Evolutionary conservation across 140 eudicot species (phyloP), one percentile per base, ranked within the genome.

Genomic region (Erigeron philadelphicus): DNA sequence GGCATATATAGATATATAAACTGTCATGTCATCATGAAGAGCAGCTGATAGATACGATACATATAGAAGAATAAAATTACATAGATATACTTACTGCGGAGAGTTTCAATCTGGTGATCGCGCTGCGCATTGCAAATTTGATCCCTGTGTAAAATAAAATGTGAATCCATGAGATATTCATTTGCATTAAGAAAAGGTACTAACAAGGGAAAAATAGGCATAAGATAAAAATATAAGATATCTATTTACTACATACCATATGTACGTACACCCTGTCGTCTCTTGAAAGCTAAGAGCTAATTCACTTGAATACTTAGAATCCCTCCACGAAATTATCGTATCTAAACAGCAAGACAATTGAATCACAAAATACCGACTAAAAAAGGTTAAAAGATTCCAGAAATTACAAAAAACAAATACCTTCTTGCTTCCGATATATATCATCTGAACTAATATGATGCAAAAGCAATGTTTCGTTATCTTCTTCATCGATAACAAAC

Each of bases 201-300:
- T 54, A 17, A 12, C n/a, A 35, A 61, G 12, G n/a, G 38, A 5
- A 4, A 1, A 31, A 31, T 2, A 31, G 2, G 38, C 38, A 31
- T 23, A 70, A 40, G 45, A 47, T 11, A 7, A 73, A 23, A 35
- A 49, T 17, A 65, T 57, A 17, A 70, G 54, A 46, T 18, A 18
- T 66, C 67, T 7, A 50, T 54, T 59, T 68, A 76, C 23, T 40
- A 64, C 40, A 80, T 81, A 85, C 98, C 98, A 92, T 81, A 89
- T 93, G 75, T 84, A 89, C 64, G 95, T 82, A 79, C 98, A 93
- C 50, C 96, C 98, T 9, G 95, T 81, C 25, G 81, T 78, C 71
- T 89, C 98, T 75, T 89, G 96, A 81, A 93, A 93, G 84, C 98
- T 93, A 78, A 93, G 98, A 61, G 98, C 98, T 78, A 93, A 61